Conservation (phyloP, 805 yeast species). For the Lipomyces yamadae region DNA sequence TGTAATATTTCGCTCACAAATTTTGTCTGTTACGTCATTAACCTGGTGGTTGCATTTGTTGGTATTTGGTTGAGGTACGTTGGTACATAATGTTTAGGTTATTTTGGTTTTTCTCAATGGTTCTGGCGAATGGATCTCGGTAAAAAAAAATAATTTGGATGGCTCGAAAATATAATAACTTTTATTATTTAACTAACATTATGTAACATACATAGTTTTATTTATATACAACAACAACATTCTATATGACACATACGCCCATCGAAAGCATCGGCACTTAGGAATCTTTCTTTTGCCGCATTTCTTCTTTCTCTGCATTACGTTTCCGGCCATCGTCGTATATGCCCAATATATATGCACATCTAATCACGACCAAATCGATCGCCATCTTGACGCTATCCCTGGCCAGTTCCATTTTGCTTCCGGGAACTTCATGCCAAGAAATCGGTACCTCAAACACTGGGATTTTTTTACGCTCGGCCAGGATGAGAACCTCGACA, state of each 20-base stretch:
- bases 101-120: neutral
- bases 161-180: too few relatives aligned
- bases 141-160: neutral
- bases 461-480: conserved; percentile 67
- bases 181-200: too few relatives aligned
- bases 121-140: neutral
- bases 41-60: neutral
- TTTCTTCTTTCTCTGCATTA: neutral
- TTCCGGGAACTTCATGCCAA: conserved; percentile 97
- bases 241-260: too few relatives aligned
- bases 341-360: conserved; percentile 85
- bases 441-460: conserved; percentile 82
- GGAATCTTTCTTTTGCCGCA: neutral
- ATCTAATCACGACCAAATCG: conserved; percentile 85
- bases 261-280: neutral
- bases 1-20: neutral
- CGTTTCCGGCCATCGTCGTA: conserved; percentile 50
- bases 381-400: conserved; percentile 93
- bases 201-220: neutral
- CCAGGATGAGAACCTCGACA: conserved; percentile 86
- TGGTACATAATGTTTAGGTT: neutral
- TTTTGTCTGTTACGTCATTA: neutral
- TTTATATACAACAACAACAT: neutral
- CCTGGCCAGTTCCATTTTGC: conserved; percentile 88
- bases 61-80: neutral